phyloP scores from a whole-genome alignment of 2,329 filamentous ascomycete genomes.

The Diaporthe ampelina region DNA sequence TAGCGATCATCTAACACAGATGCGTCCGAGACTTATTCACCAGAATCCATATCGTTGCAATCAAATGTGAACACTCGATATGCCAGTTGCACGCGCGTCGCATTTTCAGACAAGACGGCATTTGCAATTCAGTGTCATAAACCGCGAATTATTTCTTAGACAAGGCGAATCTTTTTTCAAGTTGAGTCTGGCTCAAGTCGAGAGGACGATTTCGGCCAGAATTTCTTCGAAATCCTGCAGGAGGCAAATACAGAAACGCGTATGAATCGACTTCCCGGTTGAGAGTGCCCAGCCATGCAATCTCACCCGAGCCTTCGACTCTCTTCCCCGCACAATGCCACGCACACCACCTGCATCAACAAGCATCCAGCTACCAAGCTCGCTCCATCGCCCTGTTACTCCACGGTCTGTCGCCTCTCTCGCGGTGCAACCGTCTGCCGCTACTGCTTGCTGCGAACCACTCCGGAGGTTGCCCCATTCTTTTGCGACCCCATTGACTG shows the following conservation, averaged over 20 bases:
- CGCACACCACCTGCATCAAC: slow-evolving; percentile 4
- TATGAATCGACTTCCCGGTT: not conserved
- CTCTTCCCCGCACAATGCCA: slow-evolving; percentile 22
- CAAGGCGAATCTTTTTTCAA: too few relatives aligned
- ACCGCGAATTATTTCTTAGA: too few relatives aligned
- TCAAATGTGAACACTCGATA: not conserved
- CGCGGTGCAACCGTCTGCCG: not conserved
- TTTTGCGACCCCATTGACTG: not conserved
- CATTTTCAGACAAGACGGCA: not conserved
- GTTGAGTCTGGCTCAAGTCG: not conserved
- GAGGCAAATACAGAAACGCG: not conserved
- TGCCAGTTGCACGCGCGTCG: too few relatives aligned
- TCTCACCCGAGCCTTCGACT: not conserved
- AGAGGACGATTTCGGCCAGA: not conserved
- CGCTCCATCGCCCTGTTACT: not conserved
- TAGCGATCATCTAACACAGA: not conserved
- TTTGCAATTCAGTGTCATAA: too few relatives aligned
- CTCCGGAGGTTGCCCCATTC: not conserved
- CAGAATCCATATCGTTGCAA: too few relatives aligned
- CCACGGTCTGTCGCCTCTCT: not conserved
- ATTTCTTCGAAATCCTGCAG: not conserved
- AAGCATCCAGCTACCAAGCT: slow-evolving; percentile 5
- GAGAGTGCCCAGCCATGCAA: slow-evolving; percentile 23
- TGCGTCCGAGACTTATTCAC: too few relatives aligned
- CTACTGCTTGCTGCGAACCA: slow-evolving; percentile 2